A percentile compares a stretch with the other conserved stretches of the same genome.
Conservation (phyloP, 768 basidiomycete species). For the Collybia sp. region DNA sequence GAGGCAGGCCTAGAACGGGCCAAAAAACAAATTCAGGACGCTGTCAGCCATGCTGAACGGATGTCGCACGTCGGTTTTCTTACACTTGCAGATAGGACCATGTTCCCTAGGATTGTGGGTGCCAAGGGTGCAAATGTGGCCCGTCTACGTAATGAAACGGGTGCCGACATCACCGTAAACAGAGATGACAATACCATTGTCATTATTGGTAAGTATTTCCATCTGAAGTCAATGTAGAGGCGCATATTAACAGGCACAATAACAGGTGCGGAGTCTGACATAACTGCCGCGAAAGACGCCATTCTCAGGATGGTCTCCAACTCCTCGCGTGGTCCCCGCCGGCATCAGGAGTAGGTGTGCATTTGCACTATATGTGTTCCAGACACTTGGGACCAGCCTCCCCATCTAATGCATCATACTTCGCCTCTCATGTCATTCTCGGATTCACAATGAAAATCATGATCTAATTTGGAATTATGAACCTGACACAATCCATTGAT, state of each 20-base stretch:
- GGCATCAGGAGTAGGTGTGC: constrained; percentile 24
- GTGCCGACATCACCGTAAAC: constrained; percentile 88
- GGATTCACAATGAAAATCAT: background rate
- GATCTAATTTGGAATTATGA: background rate
- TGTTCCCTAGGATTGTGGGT: constrained; percentile 93
- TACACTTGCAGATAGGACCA: constrained; percentile 73
- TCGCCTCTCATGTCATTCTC: too few relatives aligned
- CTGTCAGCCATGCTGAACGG: constrained; percentile 64
- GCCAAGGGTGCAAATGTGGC: constrained; percentile 87
- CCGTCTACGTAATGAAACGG: constrained; percentile 83
- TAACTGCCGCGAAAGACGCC: constrained; percentile 71
- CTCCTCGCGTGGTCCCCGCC: constrained; percentile 33
- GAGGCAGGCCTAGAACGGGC: constrained; percentile 75
- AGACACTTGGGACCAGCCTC: too few relatives aligned
- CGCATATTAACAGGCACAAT: constrained; percentile 4
- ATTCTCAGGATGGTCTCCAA: constrained; percentile 57
- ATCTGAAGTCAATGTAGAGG: background rate
- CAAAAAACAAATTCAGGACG: constrained; percentile 57
- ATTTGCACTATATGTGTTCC: too few relatives aligned
- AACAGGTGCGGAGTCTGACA: constrained; percentile 63
- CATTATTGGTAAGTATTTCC: constrained; percentile 69
- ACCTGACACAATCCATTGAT: constrained; percentile 21
- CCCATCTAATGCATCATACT: too few relatives aligned
- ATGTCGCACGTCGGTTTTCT: constrained; percentile 84
- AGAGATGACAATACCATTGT: constrained; percentile 85